Evolutionary conservation across 2,329 filamentous ascomycete species (phyloP).

Genomic region (Triangularia verruculosa): DNA sequence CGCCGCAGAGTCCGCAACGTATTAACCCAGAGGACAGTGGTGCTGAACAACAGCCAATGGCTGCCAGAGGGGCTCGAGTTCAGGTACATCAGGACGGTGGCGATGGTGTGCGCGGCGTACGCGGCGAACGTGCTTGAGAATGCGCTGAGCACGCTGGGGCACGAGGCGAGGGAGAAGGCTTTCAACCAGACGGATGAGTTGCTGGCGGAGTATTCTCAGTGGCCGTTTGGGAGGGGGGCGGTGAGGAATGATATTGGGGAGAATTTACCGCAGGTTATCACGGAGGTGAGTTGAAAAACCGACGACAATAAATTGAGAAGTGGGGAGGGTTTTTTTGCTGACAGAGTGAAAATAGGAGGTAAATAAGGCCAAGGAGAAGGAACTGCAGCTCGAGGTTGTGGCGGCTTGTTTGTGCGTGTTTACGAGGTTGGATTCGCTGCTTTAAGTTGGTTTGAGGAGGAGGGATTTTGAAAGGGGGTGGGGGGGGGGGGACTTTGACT

Average conservation of each 20-base stretch:
- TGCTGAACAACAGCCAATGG: constrained; percentile 81
- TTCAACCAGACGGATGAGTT: constrained; percentile 97
- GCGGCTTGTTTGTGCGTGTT: constrained; percentile 97
- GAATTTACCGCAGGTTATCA: constrained; percentile 83
- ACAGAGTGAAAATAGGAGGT: constrained; percentile 57
- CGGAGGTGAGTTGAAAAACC: constrained; percentile 61
- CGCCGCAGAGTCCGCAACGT: constrained; percentile 87
- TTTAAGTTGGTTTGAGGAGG: constrained; percentile 50
- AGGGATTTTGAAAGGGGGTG: background rate
- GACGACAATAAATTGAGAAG: background rate
- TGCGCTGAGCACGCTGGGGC: constrained; percentile 87
- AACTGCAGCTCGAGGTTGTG: constrained; percentile 94
- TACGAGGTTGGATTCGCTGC: constrained; percentile 90
- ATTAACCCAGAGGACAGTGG: constrained; percentile 89
- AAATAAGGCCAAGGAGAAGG: constrained; percentile 82
- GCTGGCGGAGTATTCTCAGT: constrained; percentile 94
- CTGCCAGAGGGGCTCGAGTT: constrained; percentile 93
- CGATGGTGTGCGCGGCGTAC: constrained; percentile 97
- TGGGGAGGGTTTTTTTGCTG: background rate
- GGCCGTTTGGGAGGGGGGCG: constrained; percentile 87
- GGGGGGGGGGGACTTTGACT: background rate
- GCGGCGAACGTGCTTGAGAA: constrained; percentile 98
- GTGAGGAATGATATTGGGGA: constrained; percentile 80
- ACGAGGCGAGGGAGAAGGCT: constrained; percentile 89
- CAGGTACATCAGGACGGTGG: constrained; percentile 83